Conservation (phyloP, 1,284 basidiomycete genomes). For the Tranzscheliella williamsii region DNA sequence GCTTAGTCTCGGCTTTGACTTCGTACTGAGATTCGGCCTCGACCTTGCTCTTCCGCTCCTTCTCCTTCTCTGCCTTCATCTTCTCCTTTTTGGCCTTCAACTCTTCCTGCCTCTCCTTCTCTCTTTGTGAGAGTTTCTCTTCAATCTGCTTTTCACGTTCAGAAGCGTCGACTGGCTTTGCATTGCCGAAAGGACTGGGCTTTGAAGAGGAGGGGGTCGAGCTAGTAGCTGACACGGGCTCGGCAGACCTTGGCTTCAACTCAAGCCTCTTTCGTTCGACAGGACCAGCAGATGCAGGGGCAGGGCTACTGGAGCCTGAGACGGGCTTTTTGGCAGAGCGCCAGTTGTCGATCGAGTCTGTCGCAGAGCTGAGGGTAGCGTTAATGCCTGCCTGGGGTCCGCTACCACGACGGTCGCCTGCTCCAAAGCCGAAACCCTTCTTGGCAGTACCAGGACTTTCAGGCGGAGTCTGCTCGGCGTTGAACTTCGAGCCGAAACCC, state of each 20-base stretch:
- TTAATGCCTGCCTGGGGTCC: conserved; percentile 4
- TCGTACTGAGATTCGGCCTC: neutral
- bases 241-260: conserved; percentile 54
- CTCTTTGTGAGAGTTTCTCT: conserved; percentile 61
- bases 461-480: conserved; percentile 44
- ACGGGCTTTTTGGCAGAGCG: conserved; percentile 29
- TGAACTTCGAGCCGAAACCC: conserved; percentile 55
- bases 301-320: conserved; percentile 30
- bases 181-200: conserved; percentile 79
- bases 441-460: conserved; percentile 37
- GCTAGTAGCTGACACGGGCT: conserved; percentile 68
- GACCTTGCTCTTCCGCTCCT: conserved; percentile 2
- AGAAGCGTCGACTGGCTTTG: conserved; percentile 84
- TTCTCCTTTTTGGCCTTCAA: conserved; percentile 46
- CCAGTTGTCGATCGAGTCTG: conserved; percentile 39
- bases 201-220: conserved; percentile 66
- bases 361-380: conserved; percentile 1
- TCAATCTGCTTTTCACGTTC: conserved; percentile 75
- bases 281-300: conserved; percentile 30
- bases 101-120: conserved; percentile 50
- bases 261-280: conserved; percentile 58
- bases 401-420: conserved; percentile 27
- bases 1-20: neutral
- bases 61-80: conserved; percentile 39
- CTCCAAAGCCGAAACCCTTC: conserved; percentile 49